Evolutionary conservation across 2,329 filamentous ascomycete species (phyloP).

Genomic region (Penicillium sp.): DNA sequence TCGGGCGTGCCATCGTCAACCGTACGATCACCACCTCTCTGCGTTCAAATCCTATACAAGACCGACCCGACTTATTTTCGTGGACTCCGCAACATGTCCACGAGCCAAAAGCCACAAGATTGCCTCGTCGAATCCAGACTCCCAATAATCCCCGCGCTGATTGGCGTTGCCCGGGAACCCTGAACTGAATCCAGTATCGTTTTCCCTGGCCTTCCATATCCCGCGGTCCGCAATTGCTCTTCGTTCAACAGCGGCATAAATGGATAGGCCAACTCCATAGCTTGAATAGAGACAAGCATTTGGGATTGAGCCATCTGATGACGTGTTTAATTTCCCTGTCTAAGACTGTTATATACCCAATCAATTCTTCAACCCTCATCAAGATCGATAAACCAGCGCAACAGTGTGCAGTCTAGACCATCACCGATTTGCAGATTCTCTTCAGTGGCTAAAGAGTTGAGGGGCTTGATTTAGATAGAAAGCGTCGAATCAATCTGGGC

Average conservation of each 20-base stretch:
- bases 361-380: conserved; percentile 10
- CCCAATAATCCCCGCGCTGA: background rate
- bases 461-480: background rate
- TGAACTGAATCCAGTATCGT: background rate
- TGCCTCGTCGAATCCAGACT: background rate
- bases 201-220: background rate
- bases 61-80: conserved; percentile 3
- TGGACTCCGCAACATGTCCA: background rate
- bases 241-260: background rate
- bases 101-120: background rate
- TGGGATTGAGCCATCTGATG: background rate
- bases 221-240: background rate
- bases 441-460: background rate
- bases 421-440: background rate
- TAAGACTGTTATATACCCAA: conserved; percentile 22
- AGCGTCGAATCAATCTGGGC: background rate
- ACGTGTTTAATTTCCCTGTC: conserved; percentile 4
- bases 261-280: conserved; percentile 4
- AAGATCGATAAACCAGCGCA: background rate
- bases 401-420: background rate
- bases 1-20: background rate
- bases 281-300: conserved; percentile 5
- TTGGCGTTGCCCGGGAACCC: background rate
- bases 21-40: background rate
- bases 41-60: background rate